Conservation (phyloP, 768 basidiomycete species). For the Boletus eberwhitei region DNA sequence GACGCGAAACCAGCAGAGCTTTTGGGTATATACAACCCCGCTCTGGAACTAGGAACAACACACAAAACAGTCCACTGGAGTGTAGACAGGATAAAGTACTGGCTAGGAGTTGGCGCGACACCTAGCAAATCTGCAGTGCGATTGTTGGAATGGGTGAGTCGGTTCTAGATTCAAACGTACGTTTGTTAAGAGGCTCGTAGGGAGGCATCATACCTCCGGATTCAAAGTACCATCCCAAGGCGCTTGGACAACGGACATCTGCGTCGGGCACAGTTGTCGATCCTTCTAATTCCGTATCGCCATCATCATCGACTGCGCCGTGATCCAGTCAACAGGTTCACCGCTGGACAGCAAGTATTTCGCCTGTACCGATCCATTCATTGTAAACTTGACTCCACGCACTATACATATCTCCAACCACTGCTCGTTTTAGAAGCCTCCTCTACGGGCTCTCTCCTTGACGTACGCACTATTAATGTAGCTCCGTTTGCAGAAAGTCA, state of each 20-base stretch:
- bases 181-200: slow-evolving; percentile 32
- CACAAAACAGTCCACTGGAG: slow-evolving; percentile 88
- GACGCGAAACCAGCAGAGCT: slow-evolving; percentile 86
- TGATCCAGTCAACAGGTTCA: slow-evolving; percentile 2
- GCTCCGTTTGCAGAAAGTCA: slow-evolving; percentile 19
- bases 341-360: neutral
- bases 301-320: neutral
- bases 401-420: slow-evolving; percentile 2
- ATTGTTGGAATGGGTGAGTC: slow-evolving; percentile 68
- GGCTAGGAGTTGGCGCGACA: slow-evolving; percentile 81
- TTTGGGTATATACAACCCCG: slow-evolving; percentile 82
- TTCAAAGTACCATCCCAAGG: slow-evolving; percentile 52
- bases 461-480: slow-evolving; percentile 17
- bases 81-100: slow-evolving; percentile 83
- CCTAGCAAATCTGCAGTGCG: slow-evolving; percentile 77
- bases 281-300: neutral
- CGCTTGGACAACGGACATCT: slow-evolving; percentile 18
- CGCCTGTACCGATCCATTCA: neutral
- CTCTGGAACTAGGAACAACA: slow-evolving; percentile 43
- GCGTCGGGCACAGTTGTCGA: neutral
- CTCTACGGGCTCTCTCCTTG: neutral
- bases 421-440: slow-evolving; percentile 8
- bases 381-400: neutral
- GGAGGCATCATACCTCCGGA: slow-evolving; percentile 59
- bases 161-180: neutral